Evolutionary conservation across 2,329 filamentous ascomycete genomes (phyloP), one percentile per base, ranked within the genome.

Genomic region (Hymenoscyphus scutula): DNA sequence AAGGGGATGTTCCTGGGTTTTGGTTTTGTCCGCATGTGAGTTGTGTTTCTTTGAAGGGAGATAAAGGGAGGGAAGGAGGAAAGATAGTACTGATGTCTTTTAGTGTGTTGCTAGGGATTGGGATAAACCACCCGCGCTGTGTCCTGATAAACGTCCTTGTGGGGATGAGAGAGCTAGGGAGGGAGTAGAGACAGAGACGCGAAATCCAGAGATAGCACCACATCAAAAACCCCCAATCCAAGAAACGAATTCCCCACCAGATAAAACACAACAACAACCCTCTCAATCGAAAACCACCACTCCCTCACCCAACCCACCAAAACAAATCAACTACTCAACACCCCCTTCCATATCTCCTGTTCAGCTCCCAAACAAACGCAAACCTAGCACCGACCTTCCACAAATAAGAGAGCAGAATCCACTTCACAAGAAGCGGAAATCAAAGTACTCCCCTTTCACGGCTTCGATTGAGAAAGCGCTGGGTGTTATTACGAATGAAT

Each of bases 341-440:
- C 51, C 29, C 4, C 7, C 32, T 34, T 1, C 27, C 37, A 13
- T 8, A 56, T 32, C 27, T 15, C n/a, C 54, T 8, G 15, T 27
- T 27, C 8, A 56, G 11, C 8, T n/a, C 53, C 38, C 38, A 4
- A 45, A 4, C 5, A 51, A 51, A 51, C 45, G 45, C 23, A 51
- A 34, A 34, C n/a, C n/a, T n/a, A n/a, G n/a, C n/a, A 19, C 17
- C 45, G n/a, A 56, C 32, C 30, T 30, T 5, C 30, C 30, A n/a
- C 27, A 7, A 17, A 25, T n/a, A n/a, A n/a, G n/a, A n/a, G n/a
- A n/a, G n/a, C n/a, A n/a, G n/a, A n/a, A 25, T 30, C 54, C 27
- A 8, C 54, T 30, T 5, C 54, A 32, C n/a, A 25, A 30, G n/a
- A 56, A 56, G 32, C 54, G 54, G 15, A 56, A 56, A 37, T 56